Evolutionary conservation across 148 eudicot species (phyloP).

Genomic region (Cornus florida): DNA sequence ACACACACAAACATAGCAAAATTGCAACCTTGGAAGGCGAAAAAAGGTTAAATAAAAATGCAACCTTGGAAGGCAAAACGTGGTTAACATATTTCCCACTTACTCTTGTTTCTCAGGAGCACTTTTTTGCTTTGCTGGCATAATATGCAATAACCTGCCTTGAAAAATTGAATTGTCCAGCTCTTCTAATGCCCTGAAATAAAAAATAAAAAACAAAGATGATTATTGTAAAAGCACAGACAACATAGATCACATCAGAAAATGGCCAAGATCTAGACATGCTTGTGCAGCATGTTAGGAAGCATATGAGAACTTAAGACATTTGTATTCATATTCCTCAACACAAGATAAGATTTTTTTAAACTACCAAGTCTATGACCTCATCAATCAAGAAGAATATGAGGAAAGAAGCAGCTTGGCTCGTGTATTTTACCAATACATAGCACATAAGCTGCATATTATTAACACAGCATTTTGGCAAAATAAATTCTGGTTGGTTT

Average conservation of each 20-base stretch:
- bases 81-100: conserved; percentile 21
- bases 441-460: not conserved
- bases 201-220: not conserved
- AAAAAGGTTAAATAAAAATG: too few relatives aligned
- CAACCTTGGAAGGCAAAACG: conserved; percentile 14
- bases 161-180: conserved; percentile 76
- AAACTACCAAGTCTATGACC: not conserved
- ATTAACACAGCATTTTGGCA: too few relatives aligned
- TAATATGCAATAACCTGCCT: conserved; percentile 83
- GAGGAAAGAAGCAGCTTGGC: not conserved
- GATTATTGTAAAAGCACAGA: not conserved
- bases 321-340: not conserved
- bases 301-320: not conserved
- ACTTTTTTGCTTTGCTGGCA: conserved; percentile 70
- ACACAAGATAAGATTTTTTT: not conserved
- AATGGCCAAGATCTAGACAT: not conserved
- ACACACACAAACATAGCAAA: not conserved
- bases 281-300: not conserved
- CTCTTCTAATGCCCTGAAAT: conserved; percentile 76
- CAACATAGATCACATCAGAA: not conserved
- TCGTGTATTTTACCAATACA: not conserved
- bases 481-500: too few relatives aligned
- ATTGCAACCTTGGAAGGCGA: not conserved
- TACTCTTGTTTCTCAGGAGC: conserved; percentile 58
- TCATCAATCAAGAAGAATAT: not conserved